Evolutionary conservation across 2,329 filamentous ascomycete species (phyloP), one percentile per base, ranked within the genome.

Genomic region (Penicillium sp.): DNA sequence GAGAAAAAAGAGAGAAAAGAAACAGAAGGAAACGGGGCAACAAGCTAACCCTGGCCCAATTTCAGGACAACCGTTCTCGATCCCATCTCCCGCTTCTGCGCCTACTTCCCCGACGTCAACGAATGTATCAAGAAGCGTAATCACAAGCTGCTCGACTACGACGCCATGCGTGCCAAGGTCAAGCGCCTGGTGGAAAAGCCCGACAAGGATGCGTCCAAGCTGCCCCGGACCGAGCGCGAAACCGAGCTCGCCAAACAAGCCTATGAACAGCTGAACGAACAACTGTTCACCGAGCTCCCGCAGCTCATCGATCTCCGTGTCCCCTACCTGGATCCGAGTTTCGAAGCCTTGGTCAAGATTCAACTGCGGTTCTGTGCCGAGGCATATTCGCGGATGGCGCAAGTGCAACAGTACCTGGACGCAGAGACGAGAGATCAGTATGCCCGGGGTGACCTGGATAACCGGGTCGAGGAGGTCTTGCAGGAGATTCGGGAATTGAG

Each of bases 121-220:
- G 90, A 96, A 75, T 96, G 91, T 72, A 96, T 98, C 73, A 98
- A 97, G 76, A 98, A 98, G 76, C 88, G 94, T 63, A 87, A 94
- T 64, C 88, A 98, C 80, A 98, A 98, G 73, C 85, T 97, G 48
- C 87, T 97, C 59, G 94, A 98, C 73, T 98, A 98, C 76, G 93
- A 98, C 69, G 83, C 90, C 13, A 84, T 97, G 72, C 88, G 93
- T 54, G 89, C 90, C 57, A 95, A 93, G 70, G 93, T 98, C 64
- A 96, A 96, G 80, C 91, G 90, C 70, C 82, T 98, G 35, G 89
- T 88, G 45, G 94, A 98, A 72, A 97, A 98, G 76, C 93, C 93
- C 40, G 93, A 98, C 77, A 98, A 98, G 77, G 93, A 98, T 66
- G 88, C 90, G 11, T 91, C 88, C 45, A 98, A 97, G 75, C 82